These are phyloP conservation scores for Trichoderma asperelloides DNA, from an alignment of 495 filamentous ascomycete species.

Conservation along the genomic window DNA sequence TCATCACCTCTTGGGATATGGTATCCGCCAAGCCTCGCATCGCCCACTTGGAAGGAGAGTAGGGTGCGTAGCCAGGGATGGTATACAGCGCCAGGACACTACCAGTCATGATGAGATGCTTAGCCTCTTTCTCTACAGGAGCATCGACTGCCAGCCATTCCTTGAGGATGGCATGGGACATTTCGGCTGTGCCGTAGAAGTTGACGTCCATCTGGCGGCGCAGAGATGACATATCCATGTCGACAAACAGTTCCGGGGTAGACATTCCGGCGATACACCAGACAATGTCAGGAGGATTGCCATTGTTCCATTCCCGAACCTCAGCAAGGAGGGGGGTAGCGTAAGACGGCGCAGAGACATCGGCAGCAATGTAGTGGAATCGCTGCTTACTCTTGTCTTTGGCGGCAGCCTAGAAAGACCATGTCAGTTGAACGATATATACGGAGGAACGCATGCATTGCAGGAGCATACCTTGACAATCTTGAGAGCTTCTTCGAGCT, in stretches of 20 bases:
- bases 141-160: conserved; percentile 48
- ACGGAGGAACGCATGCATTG: background rate
- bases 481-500: conserved; percentile 61
- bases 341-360: conserved; percentile 62
- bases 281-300: conserved; percentile 66
- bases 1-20: conserved; percentile 69
- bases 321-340: conserved; percentile 59
- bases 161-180: conserved; percentile 61
- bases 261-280: conserved; percentile 86
- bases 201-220: conserved; percentile 82
- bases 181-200: conserved; percentile 82
- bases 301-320: conserved; percentile 75
- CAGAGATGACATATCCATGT: conserved; percentile 53
- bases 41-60: conserved; percentile 78
- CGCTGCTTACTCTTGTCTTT: conserved; percentile 53
- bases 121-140: conserved; percentile 32
- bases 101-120: conserved; percentile 83
- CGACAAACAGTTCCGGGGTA: conserved; percentile 62
- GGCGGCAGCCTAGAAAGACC: conserved; percentile 43
- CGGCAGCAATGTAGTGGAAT: conserved; percentile 78
- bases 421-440: background rate
- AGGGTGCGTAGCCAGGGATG: conserved; percentile 76
- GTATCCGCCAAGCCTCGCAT: conserved; percentile 76
- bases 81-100: conserved; percentile 67
- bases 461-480: conserved; percentile 47